Base-by-base conservation (phyloP, 805 yeast species). In the Myxozyma monticola region DNA sequence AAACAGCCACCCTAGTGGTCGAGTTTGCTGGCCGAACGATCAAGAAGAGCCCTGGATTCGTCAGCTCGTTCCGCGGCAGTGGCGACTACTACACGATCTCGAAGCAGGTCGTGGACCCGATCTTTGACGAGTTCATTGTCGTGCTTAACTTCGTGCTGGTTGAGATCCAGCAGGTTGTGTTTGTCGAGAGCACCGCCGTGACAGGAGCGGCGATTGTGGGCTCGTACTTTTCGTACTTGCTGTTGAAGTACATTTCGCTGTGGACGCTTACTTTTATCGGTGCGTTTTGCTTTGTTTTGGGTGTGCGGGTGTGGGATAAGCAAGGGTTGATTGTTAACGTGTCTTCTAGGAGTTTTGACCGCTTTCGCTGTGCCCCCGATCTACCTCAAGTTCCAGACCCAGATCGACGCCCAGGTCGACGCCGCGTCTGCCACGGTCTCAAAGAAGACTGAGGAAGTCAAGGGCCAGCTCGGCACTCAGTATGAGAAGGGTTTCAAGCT, bases 341-440 rank as follows among this genome's bases (percentile, higher is more conserved):
- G 10, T 24, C 6, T 14, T 60, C 65, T 78, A 42, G 68, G 80
- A 37, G 81, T 83, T 42, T 68, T 86, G 42, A 65, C 74, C 18
- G 76, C 84, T 14, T 91, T 91, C 77, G 70, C 95, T 37, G 72
- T 79, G 38, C 98, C 98, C 51, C 79, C 77, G 25, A 64, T 84
- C 56, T 91, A 90, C 76, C 71, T 79, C 62, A 76, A 76, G 60
- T 81, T 85, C 78, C 83, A 88, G 76, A 76, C 76, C 64, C 84
- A 86, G 74, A 85, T 90, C 64, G 89, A 85, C 71, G 78, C 78
- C 3, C 57, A 57, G 33, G 40, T 67, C 22, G 61, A 50, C 33
- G 33, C 49, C 28, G 61, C 53, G 30, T 59, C 52, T 48, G 56
- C 48, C 39, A 60, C 64, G 43, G 60, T 61, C 37, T 59, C 59